Evolutionary conservation across 352 stramenopile genomes (phyloP), one percentile per base, ranked within the genome.

Genomic region (Aphanomyces cochlioides): DNA sequence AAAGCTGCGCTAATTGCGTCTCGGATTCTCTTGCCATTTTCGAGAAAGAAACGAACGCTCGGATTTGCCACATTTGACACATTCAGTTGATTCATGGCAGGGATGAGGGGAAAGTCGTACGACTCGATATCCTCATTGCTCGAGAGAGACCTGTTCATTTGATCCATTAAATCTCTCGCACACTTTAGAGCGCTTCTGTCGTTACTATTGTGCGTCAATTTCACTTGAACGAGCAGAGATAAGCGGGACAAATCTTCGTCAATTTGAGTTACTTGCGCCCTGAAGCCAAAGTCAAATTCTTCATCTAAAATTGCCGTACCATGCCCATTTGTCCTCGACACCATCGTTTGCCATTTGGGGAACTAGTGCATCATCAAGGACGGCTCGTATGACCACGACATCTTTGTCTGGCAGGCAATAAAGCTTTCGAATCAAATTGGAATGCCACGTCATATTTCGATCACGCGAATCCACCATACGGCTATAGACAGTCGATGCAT

Each of bases 401-500:
- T 43, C n/a, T 7, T 39, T 37, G 54, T 41, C 54, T 37, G 54
- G 19, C 1, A n/a, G 5, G 15, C 28, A 3, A 39, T 61, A 61
- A 17, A 45, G 7, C 15, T 39, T 37, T 37, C 54, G 54, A 61
- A 61, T 61, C 3, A 61, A 37, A 37, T 61, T 61, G 28, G 17
- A 40, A 37, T 61, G 54, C 54, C 54, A 61, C 54, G 17, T 19
- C 13, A 40, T 13, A 12, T 19, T 39, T 17, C 2, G 7, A 28
- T 17, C n/a, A 12, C 54, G 19, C 28, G 34, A 28, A 19, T 21
- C 50, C 37, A 34, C 37, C n/a, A 58, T 2, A 37, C 34, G 54
- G 28, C 54, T 17, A n/a, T 61, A 61, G 28, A 61, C 54, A n/a
- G 54, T 61, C 28, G 28, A n/a, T 37, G 54, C 54, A 10, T 40